Conservation (phyloP, 2,329 filamentous ascomycete species). For the Dothideomycetidae sp. region DNA sequence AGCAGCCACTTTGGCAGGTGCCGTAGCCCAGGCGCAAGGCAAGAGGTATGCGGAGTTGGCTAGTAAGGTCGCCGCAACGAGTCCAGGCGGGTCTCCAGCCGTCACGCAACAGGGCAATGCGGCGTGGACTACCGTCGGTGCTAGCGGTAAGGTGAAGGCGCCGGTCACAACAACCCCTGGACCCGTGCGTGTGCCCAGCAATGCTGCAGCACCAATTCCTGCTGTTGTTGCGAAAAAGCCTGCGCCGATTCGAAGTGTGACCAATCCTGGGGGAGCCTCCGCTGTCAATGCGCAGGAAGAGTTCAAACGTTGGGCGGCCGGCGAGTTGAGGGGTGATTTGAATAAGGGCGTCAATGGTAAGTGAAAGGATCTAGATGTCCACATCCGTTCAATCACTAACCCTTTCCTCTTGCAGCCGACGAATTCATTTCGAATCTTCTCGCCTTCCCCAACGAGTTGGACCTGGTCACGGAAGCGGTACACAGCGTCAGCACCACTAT, state of each 20-base stretch:
- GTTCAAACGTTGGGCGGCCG: constrained; percentile 83
- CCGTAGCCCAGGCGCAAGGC: constrained; percentile 36
- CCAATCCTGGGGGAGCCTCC: constrained; percentile 33
- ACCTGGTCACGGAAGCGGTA: constrained; percentile 78
- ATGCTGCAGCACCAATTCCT: constrained; percentile 24
- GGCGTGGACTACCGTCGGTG: constrained; percentile 91
- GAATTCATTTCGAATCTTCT: constrained; percentile 65
- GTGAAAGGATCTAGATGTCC: constrained; percentile 15
- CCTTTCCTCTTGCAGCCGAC: constrained; percentile 44
- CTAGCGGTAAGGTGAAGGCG: constrained; percentile 74
- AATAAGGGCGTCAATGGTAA: constrained; percentile 53
- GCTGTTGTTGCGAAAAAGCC: constrained; percentile 18
- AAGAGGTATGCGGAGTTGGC: constrained; percentile 95
- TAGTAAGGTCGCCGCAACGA: constrained; percentile 48
- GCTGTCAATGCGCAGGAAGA: constrained; percentile 65
- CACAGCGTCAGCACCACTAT: constrained; percentile 79
- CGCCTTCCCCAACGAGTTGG: constrained; percentile 59
- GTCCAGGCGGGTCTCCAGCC: neutral
- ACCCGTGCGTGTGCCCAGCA: constrained; percentile 37
- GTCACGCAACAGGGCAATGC: constrained; percentile 33
- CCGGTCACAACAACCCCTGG: constrained; percentile 35
- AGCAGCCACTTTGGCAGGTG: constrained; percentile 26
- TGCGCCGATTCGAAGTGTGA: constrained; percentile 37
- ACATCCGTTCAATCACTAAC: neutral
- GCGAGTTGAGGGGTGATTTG: constrained; percentile 61